Percentiles rank a stretch among this genome's conserved stretches.
Conservation (phyloP, 257 asterid genomes). For the Agastache rugosa region DNA sequence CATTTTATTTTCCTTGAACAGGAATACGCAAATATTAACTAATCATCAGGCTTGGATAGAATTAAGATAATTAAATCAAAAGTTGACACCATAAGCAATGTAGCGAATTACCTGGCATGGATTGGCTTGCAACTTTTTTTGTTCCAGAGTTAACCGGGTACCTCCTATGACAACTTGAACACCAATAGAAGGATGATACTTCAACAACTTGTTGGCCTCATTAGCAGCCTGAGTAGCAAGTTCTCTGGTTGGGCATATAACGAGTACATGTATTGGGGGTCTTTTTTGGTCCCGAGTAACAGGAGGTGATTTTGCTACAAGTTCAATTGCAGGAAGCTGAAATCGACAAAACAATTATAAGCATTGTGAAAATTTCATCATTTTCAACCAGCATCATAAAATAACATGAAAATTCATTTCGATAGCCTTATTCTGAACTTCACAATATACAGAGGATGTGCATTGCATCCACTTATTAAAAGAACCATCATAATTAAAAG, state of each 20-base stretch:
- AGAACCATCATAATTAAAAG: neutral
- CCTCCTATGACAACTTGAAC: conserved; percentile 99
- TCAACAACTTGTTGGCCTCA: conserved; percentile 86
- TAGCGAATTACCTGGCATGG: conserved; percentile 75
- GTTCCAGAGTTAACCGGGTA: conserved; percentile 83
- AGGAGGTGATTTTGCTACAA: conserved; percentile 65
- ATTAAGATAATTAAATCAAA: conserved; percentile 13
- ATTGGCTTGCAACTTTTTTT: conserved; percentile 92
- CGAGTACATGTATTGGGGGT: conserved; percentile 80
- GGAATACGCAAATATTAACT: neutral
- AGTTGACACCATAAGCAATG: neutral
- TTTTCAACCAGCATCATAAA: conserved; percentile 24
- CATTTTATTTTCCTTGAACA: neutral
- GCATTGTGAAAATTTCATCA: conserved; percentile 20
- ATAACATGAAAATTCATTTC: conserved; percentile 15
- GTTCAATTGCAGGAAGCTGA: conserved; percentile 97
- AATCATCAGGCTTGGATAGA: neutral
- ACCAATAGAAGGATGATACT: conserved; percentile 90
- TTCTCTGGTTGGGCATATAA: conserved; percentile 95
- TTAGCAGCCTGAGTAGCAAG: conserved; percentile 96
- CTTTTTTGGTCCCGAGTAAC: conserved; percentile 61
- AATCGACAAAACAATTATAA: conserved; percentile 40
- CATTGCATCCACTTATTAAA: neutral
- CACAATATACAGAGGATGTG: neutral
- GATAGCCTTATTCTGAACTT: neutral